Conservation (phyloP, 2,329 filamentous ascomycete genomes). For the Tympanopsis confertula region DNA sequence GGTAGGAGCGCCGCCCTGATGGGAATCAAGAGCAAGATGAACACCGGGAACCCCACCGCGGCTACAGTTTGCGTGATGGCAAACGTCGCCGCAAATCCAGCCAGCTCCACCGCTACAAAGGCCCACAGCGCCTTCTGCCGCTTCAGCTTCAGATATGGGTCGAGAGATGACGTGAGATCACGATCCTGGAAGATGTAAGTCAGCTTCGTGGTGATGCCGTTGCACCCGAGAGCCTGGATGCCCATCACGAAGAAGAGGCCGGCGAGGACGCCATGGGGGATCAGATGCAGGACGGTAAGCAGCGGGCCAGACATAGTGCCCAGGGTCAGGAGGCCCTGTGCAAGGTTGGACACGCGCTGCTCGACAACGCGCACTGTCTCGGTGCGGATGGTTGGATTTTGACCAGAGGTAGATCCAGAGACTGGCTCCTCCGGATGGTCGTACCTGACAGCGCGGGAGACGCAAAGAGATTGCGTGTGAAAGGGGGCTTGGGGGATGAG, state of each 20-base stretch:
- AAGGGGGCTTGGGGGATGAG: conserved; percentile 77
- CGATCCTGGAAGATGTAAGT: conserved; percentile 47
- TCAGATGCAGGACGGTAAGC: conserved; percentile 62
- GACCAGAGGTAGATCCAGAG: too few species aligned
- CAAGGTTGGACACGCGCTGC: conserved; percentile 68
- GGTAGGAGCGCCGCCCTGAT: conserved; percentile 54
- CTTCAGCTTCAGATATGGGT: conserved; percentile 49
- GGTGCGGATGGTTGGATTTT: not conserved
- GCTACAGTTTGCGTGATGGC: conserved; percentile 76
- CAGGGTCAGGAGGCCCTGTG: conserved; percentile 66
- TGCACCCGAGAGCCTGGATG: conserved; percentile 62
- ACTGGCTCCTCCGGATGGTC: conserved; percentile 6
- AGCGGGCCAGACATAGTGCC: conserved; percentile 70
- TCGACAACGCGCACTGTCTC: conserved; percentile 51
- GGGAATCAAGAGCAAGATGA: conserved; percentile 61
- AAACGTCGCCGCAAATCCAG: conserved; percentile 67
- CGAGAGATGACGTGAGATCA: conserved; percentile 42
- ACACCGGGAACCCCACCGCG: conserved; percentile 68
- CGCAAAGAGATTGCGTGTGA: conserved; percentile 68
- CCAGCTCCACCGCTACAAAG: conserved; percentile 57
- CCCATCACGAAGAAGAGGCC: conserved; percentile 82
- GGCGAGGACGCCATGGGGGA: conserved; percentile 69
- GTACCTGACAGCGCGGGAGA: conserved; percentile 44
- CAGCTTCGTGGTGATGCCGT: conserved; percentile 67
- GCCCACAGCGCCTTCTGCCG: conserved; percentile 57